A percentile compares a stretch with the other conserved stretches of the same genome.
Evolutionary conservation across 345 rosid genomes (phyloP).

Genomic region (Hevea brasiliensis): DNA sequence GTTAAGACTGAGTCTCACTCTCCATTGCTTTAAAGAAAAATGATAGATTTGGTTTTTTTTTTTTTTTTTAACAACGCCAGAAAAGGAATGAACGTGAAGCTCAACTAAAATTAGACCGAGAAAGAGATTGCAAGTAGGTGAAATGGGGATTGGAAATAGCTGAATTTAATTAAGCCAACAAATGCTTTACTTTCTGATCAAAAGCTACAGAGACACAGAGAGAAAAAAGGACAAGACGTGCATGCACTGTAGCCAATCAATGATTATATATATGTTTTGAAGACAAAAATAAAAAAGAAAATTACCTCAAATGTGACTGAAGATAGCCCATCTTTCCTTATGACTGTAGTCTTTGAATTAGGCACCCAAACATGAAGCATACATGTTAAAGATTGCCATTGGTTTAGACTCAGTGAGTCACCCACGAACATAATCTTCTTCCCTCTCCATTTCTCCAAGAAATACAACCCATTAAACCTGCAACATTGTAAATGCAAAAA

Average conservation of each 20-base stretch:
- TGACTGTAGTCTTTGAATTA: conserved; percentile 44
- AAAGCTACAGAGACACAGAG: not conserved
- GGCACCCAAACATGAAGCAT: conserved; percentile 73
- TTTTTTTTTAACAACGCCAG: no score
- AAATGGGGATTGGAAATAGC: not conserved
- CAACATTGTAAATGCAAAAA: not conserved
- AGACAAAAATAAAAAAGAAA: not conserved
- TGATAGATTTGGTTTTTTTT: no score
- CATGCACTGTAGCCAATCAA: conserved; percentile 20
- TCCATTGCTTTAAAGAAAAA: no score
- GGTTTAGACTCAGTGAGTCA: conserved; percentile 85
- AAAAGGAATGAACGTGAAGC: not conserved
- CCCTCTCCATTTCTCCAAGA: conserved; percentile 81
- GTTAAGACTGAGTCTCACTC: no score
- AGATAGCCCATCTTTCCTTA: conserved; percentile 47
- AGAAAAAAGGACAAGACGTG: conserved; percentile 27
- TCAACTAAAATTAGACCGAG: not conserved
- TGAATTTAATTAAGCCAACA: not conserved
- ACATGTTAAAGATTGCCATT: conserved; percentile 77
- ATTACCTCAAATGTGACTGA: conserved; percentile 68
- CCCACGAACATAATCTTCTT: conserved; percentile 98
- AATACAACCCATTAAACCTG: conserved; percentile 82
- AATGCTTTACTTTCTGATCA: conserved; percentile 13
- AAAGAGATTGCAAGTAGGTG: no score
- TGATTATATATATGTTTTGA: not conserved